phyloP scores from a whole-genome alignment of 495 filamentous ascomycete species.

The Polyplosphaeria fusca region DNA sequence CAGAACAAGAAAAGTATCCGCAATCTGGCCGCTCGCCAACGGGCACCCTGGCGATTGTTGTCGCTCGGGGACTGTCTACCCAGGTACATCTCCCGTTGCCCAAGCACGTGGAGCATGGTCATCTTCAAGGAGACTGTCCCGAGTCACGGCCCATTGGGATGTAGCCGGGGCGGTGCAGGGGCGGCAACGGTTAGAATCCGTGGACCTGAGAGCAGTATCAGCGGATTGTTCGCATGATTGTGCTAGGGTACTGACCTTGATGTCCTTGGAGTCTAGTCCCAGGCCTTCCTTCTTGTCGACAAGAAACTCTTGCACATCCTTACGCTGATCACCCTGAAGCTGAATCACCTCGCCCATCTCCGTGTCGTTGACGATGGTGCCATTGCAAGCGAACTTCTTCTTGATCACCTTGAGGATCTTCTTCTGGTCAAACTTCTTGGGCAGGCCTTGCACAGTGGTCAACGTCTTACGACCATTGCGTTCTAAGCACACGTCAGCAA shows the following conservation, averaged over 20 bases:
- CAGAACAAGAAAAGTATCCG: too few relatives aligned
- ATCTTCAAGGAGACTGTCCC: too few relatives aligned
- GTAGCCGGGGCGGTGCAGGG: conserved; percentile 31
- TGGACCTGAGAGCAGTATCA: conserved; percentile 53
- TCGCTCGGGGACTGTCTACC: too few relatives aligned
- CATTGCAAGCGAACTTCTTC: conserved; percentile 99
- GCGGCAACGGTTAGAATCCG: conserved; percentile 61
- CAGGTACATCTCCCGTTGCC: too few relatives aligned
- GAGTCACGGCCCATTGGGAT: background rate
- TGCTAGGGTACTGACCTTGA: conserved; percentile 63
- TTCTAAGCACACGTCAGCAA: conserved; percentile 57
- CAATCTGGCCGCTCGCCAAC: too few relatives aligned
- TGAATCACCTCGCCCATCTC: conserved; percentile 99
- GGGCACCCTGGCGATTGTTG: too few relatives aligned
- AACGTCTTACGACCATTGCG: conserved; percentile 99
- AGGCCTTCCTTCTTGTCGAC: conserved; percentile 90
- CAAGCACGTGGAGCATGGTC: too few relatives aligned
- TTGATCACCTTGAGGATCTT: conserved; percentile 99
- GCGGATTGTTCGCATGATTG: background rate
- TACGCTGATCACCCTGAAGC: conserved; percentile 97
- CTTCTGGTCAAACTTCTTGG: conserved; percentile 98
- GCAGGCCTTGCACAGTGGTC: conserved; percentile 97
- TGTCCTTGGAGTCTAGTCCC: conserved; percentile 89
- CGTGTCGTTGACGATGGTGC: conserved; percentile 93
- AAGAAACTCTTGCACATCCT: conserved; percentile 97